Conservation (phyloP, 75 land plant genomes). For the Picea sitchensis region DNA sequence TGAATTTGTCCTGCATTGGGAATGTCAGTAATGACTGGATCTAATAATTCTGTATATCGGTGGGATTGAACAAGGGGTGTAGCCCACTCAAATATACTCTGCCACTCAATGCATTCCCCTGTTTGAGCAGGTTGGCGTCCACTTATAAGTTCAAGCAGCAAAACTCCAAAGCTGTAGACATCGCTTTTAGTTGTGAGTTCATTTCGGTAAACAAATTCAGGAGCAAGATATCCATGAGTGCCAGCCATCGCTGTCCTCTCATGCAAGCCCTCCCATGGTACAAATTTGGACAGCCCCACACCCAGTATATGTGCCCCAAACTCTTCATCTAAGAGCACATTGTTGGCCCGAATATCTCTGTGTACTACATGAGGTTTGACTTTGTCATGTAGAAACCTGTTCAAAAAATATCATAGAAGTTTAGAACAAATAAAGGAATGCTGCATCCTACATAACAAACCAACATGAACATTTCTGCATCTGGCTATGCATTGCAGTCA, state of each 20-base stretch:
- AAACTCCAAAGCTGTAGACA: constrained; percentile 95
- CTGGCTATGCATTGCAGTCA: neutral
- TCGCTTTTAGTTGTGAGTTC: constrained; percentile 97
- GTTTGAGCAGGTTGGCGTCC: constrained; percentile 82
- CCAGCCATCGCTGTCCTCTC: constrained; percentile 75
- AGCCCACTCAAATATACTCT: constrained; percentile 96
- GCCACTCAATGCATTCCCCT: constrained; percentile 82
- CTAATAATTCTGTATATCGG: constrained; percentile 68
- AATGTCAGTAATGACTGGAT: constrained; percentile 61
- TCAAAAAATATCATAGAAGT: neutral
- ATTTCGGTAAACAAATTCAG: constrained; percentile 93
- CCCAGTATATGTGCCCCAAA: constrained; percentile 89
- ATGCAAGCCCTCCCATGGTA: constrained; percentile 78
- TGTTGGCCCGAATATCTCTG: constrained; percentile 80
- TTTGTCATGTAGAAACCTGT: constrained; percentile 91
- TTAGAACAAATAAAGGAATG: neutral
- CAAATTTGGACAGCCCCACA: constrained; percentile 80
- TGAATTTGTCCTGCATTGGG: constrained; percentile 66
- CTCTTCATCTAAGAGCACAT: constrained; percentile 85
- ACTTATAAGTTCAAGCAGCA: constrained; percentile 85
- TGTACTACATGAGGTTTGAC: constrained; percentile 96
- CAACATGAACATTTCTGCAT: neutral
- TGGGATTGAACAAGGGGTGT: constrained; percentile 91
- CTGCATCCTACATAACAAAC: neutral
- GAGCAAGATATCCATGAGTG: constrained; percentile 89